Percentiles rank a stretch among this genome's conserved stretches.
Evolutionary conservation across 257 asterid genomes (phyloP).

Genomic region (Salvia rosmarinus): DNA sequence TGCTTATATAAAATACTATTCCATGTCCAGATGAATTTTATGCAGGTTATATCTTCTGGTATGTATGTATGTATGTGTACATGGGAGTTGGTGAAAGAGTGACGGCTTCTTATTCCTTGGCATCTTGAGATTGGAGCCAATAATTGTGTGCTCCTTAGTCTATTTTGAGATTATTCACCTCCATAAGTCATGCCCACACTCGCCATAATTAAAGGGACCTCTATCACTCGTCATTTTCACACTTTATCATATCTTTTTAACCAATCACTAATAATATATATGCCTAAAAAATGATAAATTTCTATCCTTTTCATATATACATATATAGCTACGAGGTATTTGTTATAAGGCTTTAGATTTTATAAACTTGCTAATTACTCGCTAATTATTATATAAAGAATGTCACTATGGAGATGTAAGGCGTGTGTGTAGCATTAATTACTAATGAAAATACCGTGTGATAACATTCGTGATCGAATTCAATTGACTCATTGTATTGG

Average conservation of each 20-base stretch:
- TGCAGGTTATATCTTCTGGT: neutral
- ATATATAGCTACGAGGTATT: no score
- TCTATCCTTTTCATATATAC: neutral
- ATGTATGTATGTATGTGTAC: neutral
- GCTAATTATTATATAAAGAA: neutral
- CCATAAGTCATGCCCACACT: conserved; percentile 40
- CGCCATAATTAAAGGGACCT: conserved; percentile 16
- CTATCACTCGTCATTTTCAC: conserved; percentile 26
- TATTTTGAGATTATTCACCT: conserved; percentile 37
- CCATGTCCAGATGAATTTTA: neutral
- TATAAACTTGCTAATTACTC: neutral
- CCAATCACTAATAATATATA: neutral
- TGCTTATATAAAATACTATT: no score
- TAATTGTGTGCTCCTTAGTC: conserved; percentile 33
- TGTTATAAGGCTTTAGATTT: neutral
- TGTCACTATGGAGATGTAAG: neutral
- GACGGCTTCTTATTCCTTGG: conserved; percentile 39
- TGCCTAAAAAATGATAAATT: no score
- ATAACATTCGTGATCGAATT: no score
- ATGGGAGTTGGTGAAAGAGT: conserved; percentile 42
- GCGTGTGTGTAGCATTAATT: neutral
- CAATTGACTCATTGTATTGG: neutral
- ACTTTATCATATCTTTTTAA: neutral
- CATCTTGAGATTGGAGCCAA: conserved; percentile 35
- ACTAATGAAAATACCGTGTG: no score